Evolutionary conservation across 2,329 filamentous ascomycete genomes (phyloP).

Genomic region (Tolypocladium album): DNA sequence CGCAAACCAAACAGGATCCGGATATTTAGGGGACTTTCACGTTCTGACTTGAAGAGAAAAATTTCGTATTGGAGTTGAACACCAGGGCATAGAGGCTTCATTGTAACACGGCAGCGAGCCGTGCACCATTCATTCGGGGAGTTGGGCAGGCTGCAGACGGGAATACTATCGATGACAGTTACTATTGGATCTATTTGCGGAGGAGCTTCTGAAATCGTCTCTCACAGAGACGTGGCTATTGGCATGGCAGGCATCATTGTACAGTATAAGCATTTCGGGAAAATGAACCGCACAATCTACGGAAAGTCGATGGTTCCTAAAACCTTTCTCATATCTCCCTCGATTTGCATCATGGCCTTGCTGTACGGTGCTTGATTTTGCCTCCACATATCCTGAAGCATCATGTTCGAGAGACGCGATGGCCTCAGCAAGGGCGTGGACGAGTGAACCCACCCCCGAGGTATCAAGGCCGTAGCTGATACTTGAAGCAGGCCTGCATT

Average conservation of each 20-base stretch:
- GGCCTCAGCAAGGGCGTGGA: too few relatives aligned
- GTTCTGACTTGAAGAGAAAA: neutral
- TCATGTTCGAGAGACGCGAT: neutral
- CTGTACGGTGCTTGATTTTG: neutral
- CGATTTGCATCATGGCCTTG: neutral
- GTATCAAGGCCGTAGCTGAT: too few relatives aligned
- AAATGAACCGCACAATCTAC: neutral
- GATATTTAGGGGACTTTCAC: neutral
- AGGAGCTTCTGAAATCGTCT: neutral
- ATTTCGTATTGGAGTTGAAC: neutral
- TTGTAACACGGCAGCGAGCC: neutral
- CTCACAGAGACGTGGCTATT: neutral
- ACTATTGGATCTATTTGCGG: neutral
- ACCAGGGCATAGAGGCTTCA: neutral
- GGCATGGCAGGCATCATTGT: neutral
- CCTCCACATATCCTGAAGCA: neutral
- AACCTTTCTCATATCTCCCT: neutral
- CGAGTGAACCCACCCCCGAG: too few relatives aligned
- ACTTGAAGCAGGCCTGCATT: too few relatives aligned
- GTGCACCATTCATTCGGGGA: neutral
- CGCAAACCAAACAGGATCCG: neutral
- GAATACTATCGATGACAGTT: neutral
- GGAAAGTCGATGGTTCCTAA: neutral
- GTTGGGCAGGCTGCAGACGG: neutral
- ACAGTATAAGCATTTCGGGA: neutral